phyloP scores from a whole-genome alignment of 345 rosid species.

The Lumnitzera littorea region DNA sequence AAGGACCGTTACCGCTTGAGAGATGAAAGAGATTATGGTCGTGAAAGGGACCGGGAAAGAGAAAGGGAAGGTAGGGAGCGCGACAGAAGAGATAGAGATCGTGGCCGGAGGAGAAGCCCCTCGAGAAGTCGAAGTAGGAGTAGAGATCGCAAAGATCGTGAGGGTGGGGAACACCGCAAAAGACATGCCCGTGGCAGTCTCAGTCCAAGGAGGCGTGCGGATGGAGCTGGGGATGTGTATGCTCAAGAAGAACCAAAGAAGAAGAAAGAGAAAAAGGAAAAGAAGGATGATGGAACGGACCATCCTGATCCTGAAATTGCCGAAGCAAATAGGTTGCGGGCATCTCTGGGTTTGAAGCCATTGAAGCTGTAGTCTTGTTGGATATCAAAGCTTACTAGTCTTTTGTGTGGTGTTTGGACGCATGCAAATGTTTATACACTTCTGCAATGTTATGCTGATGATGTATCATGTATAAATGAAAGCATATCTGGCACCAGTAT shows the following conservation, averaged over 20 bases:
- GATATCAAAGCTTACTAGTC: neutral
- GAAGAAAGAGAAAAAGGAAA: slow-evolving; percentile 71
- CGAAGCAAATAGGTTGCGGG: slow-evolving; percentile 74
- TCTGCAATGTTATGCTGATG: neutral
- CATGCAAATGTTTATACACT: neutral
- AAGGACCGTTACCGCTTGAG: slow-evolving; percentile 59
- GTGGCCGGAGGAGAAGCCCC: slow-evolving; percentile 58
- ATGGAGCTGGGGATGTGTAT: slow-evolving; percentile 25
- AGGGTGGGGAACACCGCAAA: slow-evolving; percentile 32
- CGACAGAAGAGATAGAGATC: slow-evolving; percentile 67
- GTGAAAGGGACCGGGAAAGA: slow-evolving; percentile 65
- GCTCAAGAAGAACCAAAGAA: slow-evolving; percentile 59
- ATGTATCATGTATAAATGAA: neutral
- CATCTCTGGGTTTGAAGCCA: slow-evolving; percentile 70
- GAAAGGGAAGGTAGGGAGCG: slow-evolving; percentile 76
- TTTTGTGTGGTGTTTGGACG: neutral
- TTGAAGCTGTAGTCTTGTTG: slow-evolving; percentile 20
- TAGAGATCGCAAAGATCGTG: slow-evolving; percentile 43
- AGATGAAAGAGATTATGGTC: slow-evolving; percentile 63
- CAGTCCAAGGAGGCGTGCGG: slow-evolving; percentile 43
- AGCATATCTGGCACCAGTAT: neutral
- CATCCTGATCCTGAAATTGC: slow-evolving; percentile 92
- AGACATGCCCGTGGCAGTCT: slow-evolving; percentile 41
- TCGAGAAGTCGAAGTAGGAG: slow-evolving; percentile 59
- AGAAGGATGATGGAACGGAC: slow-evolving; percentile 74